Conservation (phyloP, 1,139 yeast genomes). For the Hansenula sp. region DNA sequence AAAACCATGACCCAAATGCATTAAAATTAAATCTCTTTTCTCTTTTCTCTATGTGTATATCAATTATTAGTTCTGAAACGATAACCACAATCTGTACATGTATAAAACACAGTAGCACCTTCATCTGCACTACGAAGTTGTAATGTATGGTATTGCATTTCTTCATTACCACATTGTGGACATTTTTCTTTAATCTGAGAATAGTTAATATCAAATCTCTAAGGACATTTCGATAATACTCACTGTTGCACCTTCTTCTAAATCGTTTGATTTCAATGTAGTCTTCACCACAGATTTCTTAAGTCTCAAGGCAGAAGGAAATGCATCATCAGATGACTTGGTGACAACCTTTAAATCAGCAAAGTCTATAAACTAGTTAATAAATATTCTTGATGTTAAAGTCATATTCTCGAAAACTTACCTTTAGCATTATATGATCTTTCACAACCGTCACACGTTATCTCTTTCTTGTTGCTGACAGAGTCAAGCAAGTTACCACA, state of each 20-base stretch:
- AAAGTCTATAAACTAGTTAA: conserved; percentile 42
- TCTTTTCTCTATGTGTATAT: neutral
- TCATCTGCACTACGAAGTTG: conserved; percentile 98
- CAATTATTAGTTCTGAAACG: conserved; percentile 89
- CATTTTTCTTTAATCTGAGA: conserved; percentile 79
- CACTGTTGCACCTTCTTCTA: conserved; percentile 84
- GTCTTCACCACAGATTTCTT: conserved; percentile 92
- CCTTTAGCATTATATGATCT: conserved; percentile 48
- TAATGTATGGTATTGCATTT: conserved; percentile 95
- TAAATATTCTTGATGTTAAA: too few species aligned
- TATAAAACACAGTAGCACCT: conserved; percentile 94
- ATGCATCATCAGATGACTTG: conserved; percentile 78
- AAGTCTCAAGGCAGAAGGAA: conserved; percentile 78
- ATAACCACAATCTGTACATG: conserved; percentile 91
- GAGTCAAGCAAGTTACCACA: conserved; percentile 89
- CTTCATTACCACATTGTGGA: conserved; percentile 96
- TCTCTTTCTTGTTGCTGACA: conserved; percentile 42
- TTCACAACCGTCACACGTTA: conserved; percentile 66
- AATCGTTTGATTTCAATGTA: conserved; percentile 65
- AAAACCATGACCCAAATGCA: neutral
- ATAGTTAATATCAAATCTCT: too few species aligned
- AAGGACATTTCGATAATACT: too few species aligned
- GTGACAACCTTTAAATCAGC: conserved; percentile 83
- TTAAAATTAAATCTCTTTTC: neutral
- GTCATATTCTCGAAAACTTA: too few species aligned